Base-by-base conservation (phyloP, 768 basidiomycete genomes). In the Tricholoma matsutake region DNA sequence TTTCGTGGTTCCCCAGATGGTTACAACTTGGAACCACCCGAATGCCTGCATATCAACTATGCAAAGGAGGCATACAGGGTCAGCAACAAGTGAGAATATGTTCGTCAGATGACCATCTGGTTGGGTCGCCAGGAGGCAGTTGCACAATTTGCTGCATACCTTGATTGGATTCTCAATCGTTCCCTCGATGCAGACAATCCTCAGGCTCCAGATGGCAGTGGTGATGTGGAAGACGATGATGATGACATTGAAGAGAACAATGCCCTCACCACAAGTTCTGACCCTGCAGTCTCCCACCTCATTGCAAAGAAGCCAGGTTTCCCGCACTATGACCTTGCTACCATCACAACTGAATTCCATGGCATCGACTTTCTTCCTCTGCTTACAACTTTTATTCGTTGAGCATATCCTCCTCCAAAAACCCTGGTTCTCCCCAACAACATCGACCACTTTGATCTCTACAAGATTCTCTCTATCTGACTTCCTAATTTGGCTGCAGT, bases 11-110 rank as follows among this genome's bases (percentile, higher is more conserved):
- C 66, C 9, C 60, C 68, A 0, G 68, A 73, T 51, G 67, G 67
- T 11, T 72, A 66, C 61, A 71, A 71, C 47, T 72, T 69, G 0
- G 76, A 78, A 57, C 53, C 58, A 0, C 67, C 68, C 0, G 74
- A 78, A 61, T 68, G 68, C 5, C 64, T 79, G 0, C 79, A 80
- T 52, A 79, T 79, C 31, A 69, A 79, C 64, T 75, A 66, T 47
- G 72, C 77, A 3, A 25, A 25, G 22, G 3, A 25, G 22, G 22
- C 3, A 3, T 25, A 25, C 22, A 25, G 22, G 22, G 22, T 65
- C 0, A 65, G 37, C 20, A 75, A 74, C 39, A 62, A 61, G 55
- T 59, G 65, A 2, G 68, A 74, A 41, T 68, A 70, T 51, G 47
- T 65, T 20, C 53, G 51, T 14, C 78, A 79, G 56, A 80, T 79